Evolutionary conservation across 148 eudicot genomes (phyloP), one percentile per base, ranked within the genome.

Genomic region (Chenopodium formosanum): DNA sequence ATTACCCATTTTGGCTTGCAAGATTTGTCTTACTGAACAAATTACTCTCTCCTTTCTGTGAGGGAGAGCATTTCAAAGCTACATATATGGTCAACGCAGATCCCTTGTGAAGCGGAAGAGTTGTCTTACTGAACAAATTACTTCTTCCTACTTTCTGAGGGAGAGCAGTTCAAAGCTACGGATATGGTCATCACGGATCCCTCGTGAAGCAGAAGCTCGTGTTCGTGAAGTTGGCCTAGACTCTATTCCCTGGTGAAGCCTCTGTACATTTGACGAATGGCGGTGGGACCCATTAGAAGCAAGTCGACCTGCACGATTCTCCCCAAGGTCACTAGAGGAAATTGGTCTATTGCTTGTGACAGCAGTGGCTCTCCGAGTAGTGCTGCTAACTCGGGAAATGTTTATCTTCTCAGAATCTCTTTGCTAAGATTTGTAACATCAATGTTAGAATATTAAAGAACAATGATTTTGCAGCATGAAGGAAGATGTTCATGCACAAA

Each of bases 161-260:
- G 97, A 90, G 77, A 93, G 97, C 82, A 93, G 78, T 82, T 95
- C 97, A 32, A 95, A 93, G 91, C 93, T 93, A 77, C 97, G 97
- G 68, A 93, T 84, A 75, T 94, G 92, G 67, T 95, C 97, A 68
- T 92, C 93, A 2, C 91, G 92, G 60, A 84, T 75, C 31, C 91
- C 89, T 85, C 91, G 90, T 80, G 90, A 79, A 37, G 85, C 86
- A 12, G 96, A 23, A 14, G 86, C 83, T 9, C 93, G 96, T 32
- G 92, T 68, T 73, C 88, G 86, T 44, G 90, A 85, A 63, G 90
- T 71, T 53, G 92, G 86, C 76, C 91, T 85, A 48, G 91, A 56
- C 25, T 90, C 97, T 2, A 70, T 7, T 19, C 90, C 89, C 11
- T 86, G 85, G 32, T 89, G 92, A 77, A 88, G 83, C 79, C 90